Evolutionary conservation across 192 early-diverging fungal species (phyloP).

Genomic region (Pilobolus umbonatus): DNA sequence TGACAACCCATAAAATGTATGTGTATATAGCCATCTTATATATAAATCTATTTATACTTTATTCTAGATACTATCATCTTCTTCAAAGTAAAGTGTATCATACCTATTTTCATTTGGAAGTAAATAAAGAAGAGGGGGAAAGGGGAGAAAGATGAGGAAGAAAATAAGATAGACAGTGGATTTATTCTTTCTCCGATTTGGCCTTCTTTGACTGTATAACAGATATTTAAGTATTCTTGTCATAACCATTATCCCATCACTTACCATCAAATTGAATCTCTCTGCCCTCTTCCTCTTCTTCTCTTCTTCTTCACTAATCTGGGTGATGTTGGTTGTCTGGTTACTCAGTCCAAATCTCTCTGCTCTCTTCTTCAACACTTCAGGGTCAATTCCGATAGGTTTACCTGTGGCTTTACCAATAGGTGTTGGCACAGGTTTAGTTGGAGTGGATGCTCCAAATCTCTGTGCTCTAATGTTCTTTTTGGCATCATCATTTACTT

Average conservation of each 20-base stretch:
- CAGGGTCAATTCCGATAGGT: conserved; percentile 34
- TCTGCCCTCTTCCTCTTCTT: conserved; percentile 62
- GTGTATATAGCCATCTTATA: no score
- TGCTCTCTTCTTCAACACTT: conserved; percentile 45
- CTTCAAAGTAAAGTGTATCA: no score
- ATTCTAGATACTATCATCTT: no score
- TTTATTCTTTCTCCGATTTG: not conserved
- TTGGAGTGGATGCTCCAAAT: conserved; percentile 40
- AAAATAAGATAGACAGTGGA: not conserved
- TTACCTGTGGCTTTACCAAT: not conserved
- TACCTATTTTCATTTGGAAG: conserved; percentile 1
- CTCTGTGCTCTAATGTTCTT: conserved; percentile 47
- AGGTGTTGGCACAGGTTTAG: conserved; percentile 12
- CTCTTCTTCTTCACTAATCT: conserved; percentile 47
- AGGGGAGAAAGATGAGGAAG: not conserved
- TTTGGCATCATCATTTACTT: conserved; percentile 44
- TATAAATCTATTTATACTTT: no score
- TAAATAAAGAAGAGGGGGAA: no score
- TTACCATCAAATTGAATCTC: conserved; percentile 32
- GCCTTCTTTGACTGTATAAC: not conserved
- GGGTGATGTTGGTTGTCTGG: not conserved
- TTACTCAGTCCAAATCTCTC: conserved; percentile 47
- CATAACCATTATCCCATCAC: no score
- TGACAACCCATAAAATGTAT: no score
- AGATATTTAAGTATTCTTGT: no score